phyloP scores from a whole-genome alignment of 169 alveolate genomes.

The Plasmodium malariae region DNA sequence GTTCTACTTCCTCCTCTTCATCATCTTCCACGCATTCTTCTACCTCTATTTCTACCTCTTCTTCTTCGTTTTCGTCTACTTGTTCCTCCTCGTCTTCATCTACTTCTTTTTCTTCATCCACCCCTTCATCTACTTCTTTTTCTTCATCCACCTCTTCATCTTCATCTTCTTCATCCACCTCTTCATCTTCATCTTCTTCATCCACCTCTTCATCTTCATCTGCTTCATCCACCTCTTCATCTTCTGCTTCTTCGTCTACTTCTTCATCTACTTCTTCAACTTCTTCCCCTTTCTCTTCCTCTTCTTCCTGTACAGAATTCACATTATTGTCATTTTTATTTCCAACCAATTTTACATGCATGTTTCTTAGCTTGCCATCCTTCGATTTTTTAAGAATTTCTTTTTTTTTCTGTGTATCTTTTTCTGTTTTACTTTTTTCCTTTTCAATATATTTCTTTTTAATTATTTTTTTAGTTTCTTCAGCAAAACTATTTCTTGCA shows the following conservation, averaged over 20 bases:
- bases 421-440: conserved; percentile 26
- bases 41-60: neutral
- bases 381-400: neutral
- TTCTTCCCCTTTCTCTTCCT: conserved; percentile 1
- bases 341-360: neutral
- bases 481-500: conserved; percentile 13
- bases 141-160: neutral
- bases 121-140: neutral
- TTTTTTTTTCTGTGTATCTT: conserved; percentile 13
- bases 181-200: conserved; percentile 17
- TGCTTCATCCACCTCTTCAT: conserved; percentile 5
- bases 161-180: neutral
- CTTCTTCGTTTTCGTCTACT: neutral
- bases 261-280: conserved; percentile 27
- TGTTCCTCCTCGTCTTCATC: neutral
- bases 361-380: neutral
- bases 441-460: conserved; percentile 18
- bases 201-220: neutral
- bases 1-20: neutral
- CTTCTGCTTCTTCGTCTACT: conserved; percentile 22
- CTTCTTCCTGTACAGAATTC: neutral
- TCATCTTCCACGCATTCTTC: neutral
- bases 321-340: neutral
- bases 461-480: conserved; percentile 40
- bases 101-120: conserved; percentile 1